Evolutionary conservation across 352 stramenopile species (phyloP).

Genomic region (Pythium grandisporangium): DNA sequence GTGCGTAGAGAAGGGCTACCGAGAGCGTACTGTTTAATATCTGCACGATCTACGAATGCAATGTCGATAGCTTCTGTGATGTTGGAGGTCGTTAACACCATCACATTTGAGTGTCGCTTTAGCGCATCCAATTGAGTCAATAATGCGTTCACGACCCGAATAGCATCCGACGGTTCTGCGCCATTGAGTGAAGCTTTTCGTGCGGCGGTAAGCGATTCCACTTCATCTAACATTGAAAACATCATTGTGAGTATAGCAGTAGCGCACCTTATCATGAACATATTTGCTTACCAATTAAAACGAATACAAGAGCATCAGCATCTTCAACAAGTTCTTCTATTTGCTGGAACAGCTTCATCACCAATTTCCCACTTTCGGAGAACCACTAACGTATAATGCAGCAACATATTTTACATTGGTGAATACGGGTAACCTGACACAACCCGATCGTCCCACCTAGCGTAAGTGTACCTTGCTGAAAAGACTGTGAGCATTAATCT

Average conservation of each 20-base stretch:
- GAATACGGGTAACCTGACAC: not conserved
- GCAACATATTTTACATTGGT: not conserved
- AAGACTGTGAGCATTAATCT: constrained; percentile 91
- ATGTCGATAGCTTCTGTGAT: constrained; percentile 88
- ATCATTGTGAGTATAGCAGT: not conserved
- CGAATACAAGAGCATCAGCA: constrained; percentile 80
- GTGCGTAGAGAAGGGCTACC: too few relatives aligned
- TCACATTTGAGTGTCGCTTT: constrained; percentile 77
- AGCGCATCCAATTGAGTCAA: constrained; percentile 87
- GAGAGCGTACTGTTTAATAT: constrained; percentile 89
- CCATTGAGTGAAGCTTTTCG: constrained; percentile 57
- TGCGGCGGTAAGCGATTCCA: constrained; percentile 86
- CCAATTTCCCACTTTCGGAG: constrained; percentile 90
- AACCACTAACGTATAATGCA: constrained; percentile 80
- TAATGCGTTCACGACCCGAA: constrained; percentile 89
- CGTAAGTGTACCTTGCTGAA: constrained; percentile 66
- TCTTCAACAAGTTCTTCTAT: constrained; percentile 88
- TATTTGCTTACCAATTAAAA: constrained; percentile 70
- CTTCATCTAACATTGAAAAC: constrained; percentile 61
- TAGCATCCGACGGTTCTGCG: constrained; percentile 86
- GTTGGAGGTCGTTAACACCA: constrained; percentile 92
- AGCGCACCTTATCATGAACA: too few relatives aligned
- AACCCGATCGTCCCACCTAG: not conserved
- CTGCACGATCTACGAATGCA: constrained; percentile 90
- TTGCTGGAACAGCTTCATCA: constrained; percentile 88